Percentiles rank a stretch among this genome's conserved stretches.
Evolutionary conservation across 352 stramenopile genomes (phyloP).

Genomic region (Globisporangium splendens): DNA sequence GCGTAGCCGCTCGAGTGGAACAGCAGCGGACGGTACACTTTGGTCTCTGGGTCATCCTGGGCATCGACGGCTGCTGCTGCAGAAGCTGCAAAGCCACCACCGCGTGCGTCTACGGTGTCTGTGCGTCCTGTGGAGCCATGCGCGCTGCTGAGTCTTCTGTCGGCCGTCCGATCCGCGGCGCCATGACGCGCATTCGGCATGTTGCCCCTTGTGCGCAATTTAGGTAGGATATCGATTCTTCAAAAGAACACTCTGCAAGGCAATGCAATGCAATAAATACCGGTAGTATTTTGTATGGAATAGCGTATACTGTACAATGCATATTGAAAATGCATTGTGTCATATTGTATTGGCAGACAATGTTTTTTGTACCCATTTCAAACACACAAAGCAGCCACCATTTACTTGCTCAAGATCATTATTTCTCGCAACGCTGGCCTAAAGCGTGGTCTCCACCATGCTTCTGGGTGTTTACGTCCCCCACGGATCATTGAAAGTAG

Average conservation of each 20-base stretch:
- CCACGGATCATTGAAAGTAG: neutral
- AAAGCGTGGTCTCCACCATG: neutral
- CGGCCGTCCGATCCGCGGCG: too few relatives aligned
- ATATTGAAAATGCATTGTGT: neutral
- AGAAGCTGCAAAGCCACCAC: neutral
- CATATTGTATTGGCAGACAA: neutral
- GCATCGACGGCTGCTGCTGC: neutral
- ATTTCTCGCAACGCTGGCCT: too few relatives aligned
- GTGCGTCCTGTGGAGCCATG: too few relatives aligned
- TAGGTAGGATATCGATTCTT: too few relatives aligned
- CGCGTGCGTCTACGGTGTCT: too few relatives aligned
- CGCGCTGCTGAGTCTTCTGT: neutral
- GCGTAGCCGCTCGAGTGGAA: conserved; percentile 80
- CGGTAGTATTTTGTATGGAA: too few relatives aligned
- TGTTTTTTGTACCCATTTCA: neutral
- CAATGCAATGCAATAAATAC: too few relatives aligned
- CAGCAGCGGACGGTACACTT: conserved; percentile 74
- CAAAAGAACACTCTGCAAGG: too few relatives aligned
- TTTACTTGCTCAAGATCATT: too few relatives aligned
- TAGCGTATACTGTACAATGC: neutral
- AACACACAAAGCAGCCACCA: too few relatives aligned
- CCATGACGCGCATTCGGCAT: too few relatives aligned
- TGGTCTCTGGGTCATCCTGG: conserved; percentile 32
- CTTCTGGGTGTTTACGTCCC: neutral
- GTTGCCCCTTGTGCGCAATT: too few relatives aligned